phyloP scores from a whole-genome alignment of 1,284 basidiomycete genomes.

The Puccinia triticina region DNA sequence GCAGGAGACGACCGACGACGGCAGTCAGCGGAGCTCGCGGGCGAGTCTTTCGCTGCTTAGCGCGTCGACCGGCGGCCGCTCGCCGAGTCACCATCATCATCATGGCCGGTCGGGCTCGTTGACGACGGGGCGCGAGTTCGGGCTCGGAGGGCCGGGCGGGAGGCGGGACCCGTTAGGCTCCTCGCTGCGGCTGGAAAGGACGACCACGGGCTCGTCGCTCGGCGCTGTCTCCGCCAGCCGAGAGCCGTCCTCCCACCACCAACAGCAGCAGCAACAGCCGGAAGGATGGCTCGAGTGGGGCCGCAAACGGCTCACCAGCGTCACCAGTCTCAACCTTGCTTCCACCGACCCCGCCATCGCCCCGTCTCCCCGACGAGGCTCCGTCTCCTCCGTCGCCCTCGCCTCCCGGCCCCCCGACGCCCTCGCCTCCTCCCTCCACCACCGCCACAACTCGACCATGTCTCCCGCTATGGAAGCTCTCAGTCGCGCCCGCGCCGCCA shows the following conservation, averaged over 20 bases:
- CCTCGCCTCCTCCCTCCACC: not conserved
- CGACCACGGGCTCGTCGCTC: constrained; percentile 34
- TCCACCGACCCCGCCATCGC: not conserved
- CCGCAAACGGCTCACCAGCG: constrained; percentile 50
- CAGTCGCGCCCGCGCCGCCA: constrained; percentile 27
- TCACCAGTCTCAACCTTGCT: constrained; percentile 48
- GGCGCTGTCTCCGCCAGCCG: constrained; percentile 5
- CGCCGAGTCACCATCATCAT: not conserved
- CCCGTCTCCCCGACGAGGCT: not conserved
- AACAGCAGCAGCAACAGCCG: not conserved
- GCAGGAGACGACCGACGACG: not conserved
- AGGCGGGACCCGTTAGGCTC: not conserved
- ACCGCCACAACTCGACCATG: not conserved
- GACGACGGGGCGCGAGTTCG: constrained; percentile 2
- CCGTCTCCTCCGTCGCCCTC: not conserved
- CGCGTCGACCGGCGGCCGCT: not conserved
- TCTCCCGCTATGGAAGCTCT: constrained; percentile 51
- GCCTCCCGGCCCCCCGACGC: not conserved
- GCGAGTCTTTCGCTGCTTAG: constrained; percentile 6
- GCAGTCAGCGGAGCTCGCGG: not conserved
- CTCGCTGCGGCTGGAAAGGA: not conserved
- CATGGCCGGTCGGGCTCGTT: constrained; percentile 23
- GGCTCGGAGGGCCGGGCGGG: not conserved
- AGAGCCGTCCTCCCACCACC: not conserved
- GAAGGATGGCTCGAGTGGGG: constrained; percentile 52